phyloP scores from a whole-genome alignment of 2,329 filamentous ascomycete species.

The Xylariaceae sp. region DNA sequence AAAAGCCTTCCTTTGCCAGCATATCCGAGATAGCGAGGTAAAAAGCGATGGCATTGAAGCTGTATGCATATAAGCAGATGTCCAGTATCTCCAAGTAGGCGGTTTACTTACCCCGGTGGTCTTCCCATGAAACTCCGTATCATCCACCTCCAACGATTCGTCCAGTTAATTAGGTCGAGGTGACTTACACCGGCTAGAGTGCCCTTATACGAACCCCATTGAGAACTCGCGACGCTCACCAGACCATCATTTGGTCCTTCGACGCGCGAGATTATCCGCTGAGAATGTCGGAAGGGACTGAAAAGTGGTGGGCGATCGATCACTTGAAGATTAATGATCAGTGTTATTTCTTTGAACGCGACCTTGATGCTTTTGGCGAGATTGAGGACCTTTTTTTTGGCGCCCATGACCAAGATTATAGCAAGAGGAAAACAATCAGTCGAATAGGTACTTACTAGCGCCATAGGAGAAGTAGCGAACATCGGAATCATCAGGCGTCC shows the following conservation, averaged over 20 bases:
- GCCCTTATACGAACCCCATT: conserved; percentile 59
- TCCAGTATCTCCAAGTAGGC: background rate
- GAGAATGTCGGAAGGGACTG: conserved; percentile 56
- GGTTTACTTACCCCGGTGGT: conserved; percentile 43
- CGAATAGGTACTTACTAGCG: conserved; percentile 33
- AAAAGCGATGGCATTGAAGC: conserved; percentile 63
- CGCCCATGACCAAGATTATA: background rate
- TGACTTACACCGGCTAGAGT: conserved; percentile 58
- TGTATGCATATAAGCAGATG: conserved; percentile 26
- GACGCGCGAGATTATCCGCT: conserved; percentile 41
- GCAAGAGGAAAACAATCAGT: background rate
- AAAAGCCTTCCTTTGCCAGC: conserved; percentile 60
- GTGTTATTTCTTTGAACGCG: background rate
- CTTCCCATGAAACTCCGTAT: conserved; percentile 50
- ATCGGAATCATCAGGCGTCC: conserved; percentile 45
- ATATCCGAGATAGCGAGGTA: conserved; percentile 63
- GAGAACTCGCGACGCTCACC: conserved; percentile 59
- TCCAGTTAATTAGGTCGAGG: conserved; percentile 63
- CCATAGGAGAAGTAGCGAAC: conserved; percentile 61
- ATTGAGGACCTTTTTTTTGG: background rate
- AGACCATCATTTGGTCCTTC: conserved; percentile 62
- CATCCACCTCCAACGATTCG: conserved; percentile 53
- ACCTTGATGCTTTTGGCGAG: background rate
- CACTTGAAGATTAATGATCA: conserved; percentile 16
- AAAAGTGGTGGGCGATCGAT: conserved; percentile 51